phyloP scores from a whole-genome alignment of 2,329 filamentous ascomycete species.

The Neofusicoccum kwambonambiense region DNA sequence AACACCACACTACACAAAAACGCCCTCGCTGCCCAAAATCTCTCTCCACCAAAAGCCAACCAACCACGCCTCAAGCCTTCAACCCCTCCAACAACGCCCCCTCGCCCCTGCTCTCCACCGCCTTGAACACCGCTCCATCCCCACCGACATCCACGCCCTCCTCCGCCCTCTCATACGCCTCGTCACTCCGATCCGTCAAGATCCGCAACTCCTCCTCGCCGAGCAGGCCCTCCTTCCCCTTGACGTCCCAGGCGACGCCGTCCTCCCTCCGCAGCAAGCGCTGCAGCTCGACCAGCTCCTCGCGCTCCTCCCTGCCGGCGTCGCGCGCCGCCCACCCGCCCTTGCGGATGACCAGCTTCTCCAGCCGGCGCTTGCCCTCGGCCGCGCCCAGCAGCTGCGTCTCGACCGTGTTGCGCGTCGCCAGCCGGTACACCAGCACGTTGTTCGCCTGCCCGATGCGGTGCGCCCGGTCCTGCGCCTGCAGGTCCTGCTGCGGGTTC shows the following conservation, averaged over 20 bases:
- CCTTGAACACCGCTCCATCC: slow-evolving; percentile 60
- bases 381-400: slow-evolving; percentile 82
- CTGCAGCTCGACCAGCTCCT: slow-evolving; percentile 50
- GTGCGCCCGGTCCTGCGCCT: slow-evolving; percentile 93
- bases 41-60: too few species aligned
- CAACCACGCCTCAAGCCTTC: slow-evolving; percentile 30
- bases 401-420: slow-evolving; percentile 90
- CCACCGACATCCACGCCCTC: slow-evolving; percentile 72
- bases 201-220: slow-evolving; percentile 74
- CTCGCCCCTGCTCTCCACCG: slow-evolving; percentile 74
- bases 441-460: slow-evolving; percentile 90
- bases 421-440: slow-evolving; percentile 89
- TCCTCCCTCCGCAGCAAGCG: slow-evolving; percentile 60
- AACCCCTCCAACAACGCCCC: slow-evolving; percentile 51
- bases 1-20: not conserved
- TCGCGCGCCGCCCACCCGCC: slow-evolving; percentile 57
- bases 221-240: slow-evolving; percentile 56
- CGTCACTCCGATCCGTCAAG: slow-evolving; percentile 71
- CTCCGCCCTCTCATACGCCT: slow-evolving; percentile 71
- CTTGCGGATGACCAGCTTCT: slow-evolving; percentile 95
- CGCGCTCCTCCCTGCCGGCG: slow-evolving; percentile 44
- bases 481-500: slow-evolving; percentile 96
- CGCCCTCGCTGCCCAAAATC: not conserved
- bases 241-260: slow-evolving; percentile 61
- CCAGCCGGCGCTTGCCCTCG: slow-evolving; percentile 85